Evolutionary conservation across 768 basidiomycete genomes (phyloP).

Genomic region (Suillus ampliporus): DNA sequence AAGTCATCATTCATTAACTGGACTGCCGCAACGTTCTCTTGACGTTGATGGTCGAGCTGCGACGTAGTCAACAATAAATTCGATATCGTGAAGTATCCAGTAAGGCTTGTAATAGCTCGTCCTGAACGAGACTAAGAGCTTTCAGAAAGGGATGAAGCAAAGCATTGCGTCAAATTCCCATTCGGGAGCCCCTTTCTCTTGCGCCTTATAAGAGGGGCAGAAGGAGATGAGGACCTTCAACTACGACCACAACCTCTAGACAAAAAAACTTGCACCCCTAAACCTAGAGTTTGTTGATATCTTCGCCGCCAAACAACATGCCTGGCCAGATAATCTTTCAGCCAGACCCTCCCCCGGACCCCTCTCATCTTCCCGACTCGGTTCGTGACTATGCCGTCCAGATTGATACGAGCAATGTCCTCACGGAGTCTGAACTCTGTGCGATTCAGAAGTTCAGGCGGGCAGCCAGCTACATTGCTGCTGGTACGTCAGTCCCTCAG

Average conservation of each 20-base stretch:
- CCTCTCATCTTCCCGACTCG: constrained; percentile 67
- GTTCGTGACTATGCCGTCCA: constrained; percentile 55
- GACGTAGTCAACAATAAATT: background rate
- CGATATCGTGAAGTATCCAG: background rate
- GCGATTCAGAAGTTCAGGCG: constrained; percentile 59
- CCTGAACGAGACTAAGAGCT: background rate
- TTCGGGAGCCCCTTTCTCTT: background rate
- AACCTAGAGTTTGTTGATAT: background rate
- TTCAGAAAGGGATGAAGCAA: background rate
- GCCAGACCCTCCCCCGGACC: constrained; percentile 72
- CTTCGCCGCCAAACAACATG: constrained; percentile 41
- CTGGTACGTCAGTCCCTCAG: constrained; percentile 49
- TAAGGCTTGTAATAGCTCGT: background rate
- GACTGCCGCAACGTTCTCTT: background rate
- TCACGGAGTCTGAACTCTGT: constrained; percentile 56
- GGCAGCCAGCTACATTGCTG: constrained; percentile 73
- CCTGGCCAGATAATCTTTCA: constrained; percentile 61
- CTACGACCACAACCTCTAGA: background rate
- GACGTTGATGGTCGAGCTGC: too few relatives aligned
- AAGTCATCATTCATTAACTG: too few relatives aligned
- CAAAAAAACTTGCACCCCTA: background rate
- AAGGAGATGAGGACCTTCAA: too few relatives aligned
- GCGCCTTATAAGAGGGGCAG: constrained; percentile 7
- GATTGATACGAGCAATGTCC: constrained; percentile 51
- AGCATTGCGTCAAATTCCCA: background rate